Percentiles rank a stretch among this genome's conserved stretches.
These are phyloP conservation scores for Aspergillus glaucus DNA, from an alignment of 2,329 filamentous ascomycete species.

Conservation along the genomic window DNA sequence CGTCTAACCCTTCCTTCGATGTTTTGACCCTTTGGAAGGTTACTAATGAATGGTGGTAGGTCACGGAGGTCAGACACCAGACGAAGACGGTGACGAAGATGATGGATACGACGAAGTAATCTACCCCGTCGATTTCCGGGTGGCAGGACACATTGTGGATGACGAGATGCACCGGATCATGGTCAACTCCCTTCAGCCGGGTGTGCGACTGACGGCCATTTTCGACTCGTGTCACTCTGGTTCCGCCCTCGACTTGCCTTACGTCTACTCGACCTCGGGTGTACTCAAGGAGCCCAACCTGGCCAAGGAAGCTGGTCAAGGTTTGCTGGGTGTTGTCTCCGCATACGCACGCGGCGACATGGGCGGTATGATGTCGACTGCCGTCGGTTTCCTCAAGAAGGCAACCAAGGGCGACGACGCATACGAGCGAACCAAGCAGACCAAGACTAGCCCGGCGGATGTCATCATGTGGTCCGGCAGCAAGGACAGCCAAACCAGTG, in stretches of 20 bases:
- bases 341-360: constrained; percentile 81
- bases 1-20: neutral
- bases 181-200: constrained; percentile 69
- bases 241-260: constrained; percentile 60
- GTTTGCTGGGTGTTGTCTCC: constrained; percentile 60
- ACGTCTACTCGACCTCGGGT: constrained; percentile 61
- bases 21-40: neutral
- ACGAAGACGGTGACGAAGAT: constrained; percentile 68
- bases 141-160: constrained; percentile 67
- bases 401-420: constrained; percentile 72
- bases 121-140: constrained; percentile 67
- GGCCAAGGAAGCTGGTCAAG: constrained; percentile 61
- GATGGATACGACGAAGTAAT: constrained; percentile 75
- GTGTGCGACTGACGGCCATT: constrained; percentile 69
- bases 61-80: constrained; percentile 69
- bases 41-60: constrained; percentile 38
- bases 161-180: constrained; percentile 73
- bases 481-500: constrained; percentile 91
- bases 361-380: constrained; percentile 68
- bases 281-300: constrained; percentile 64
- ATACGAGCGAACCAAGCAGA: constrained; percentile 73
- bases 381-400: constrained; percentile 83
- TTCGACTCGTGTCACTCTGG: constrained; percentile 65
- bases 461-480: constrained; percentile 98
- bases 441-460: constrained; percentile 89